phyloP scores from a whole-genome alignment of 2,329 filamentous ascomycete genomes.

The Fusarium falciforme region DNA sequence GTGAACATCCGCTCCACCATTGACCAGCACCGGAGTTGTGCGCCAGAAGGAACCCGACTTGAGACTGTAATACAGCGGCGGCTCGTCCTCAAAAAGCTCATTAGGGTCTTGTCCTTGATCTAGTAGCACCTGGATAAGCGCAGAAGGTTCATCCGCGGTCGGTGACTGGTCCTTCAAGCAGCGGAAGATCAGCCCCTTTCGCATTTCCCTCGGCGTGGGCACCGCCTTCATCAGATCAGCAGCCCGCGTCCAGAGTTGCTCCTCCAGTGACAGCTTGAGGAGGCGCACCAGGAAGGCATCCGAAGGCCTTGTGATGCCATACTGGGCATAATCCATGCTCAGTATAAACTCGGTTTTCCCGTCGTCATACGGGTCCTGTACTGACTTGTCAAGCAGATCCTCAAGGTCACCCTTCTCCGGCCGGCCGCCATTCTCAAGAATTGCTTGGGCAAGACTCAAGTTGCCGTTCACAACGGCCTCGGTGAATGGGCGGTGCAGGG shows the following conservation, averaged over 20 bases:
- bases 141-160: slow-evolving; percentile 40
- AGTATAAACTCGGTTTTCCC: slow-evolving; percentile 41
- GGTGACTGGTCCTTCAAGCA: slow-evolving; percentile 38
- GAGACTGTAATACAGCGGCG: slow-evolving; percentile 43
- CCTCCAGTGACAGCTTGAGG: slow-evolving; percentile 31
- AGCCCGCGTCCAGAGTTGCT: slow-evolving; percentile 42
- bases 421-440: slow-evolving; percentile 41
- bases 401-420: slow-evolving; percentile 40
- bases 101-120: slow-evolving; percentile 43
- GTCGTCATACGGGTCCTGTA: slow-evolving; percentile 42
- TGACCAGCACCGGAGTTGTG: slow-evolving; percentile 43
- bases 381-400: slow-evolving; percentile 28
- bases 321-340: slow-evolving; percentile 37
- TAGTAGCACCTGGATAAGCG: slow-evolving; percentile 39
- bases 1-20: slow-evolving; percentile 40
- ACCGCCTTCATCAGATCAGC: slow-evolving; percentile 43
- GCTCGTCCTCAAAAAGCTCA: slow-evolving; percentile 40
- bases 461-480: slow-evolving; percentile 40
- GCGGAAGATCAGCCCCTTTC: slow-evolving; percentile 36
- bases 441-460: slow-evolving; percentile 33
- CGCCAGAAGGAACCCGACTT: slow-evolving; percentile 43
- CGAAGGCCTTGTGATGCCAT: slow-evolving; percentile 38
- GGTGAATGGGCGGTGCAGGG: slow-evolving; percentile 37
- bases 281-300: slow-evolving; percentile 36
- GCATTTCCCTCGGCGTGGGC: slow-evolving; percentile 32